Conservation (phyloP, 2,329 filamentous ascomycete species). For the Stagonosporopsis rhizophila region DNA sequence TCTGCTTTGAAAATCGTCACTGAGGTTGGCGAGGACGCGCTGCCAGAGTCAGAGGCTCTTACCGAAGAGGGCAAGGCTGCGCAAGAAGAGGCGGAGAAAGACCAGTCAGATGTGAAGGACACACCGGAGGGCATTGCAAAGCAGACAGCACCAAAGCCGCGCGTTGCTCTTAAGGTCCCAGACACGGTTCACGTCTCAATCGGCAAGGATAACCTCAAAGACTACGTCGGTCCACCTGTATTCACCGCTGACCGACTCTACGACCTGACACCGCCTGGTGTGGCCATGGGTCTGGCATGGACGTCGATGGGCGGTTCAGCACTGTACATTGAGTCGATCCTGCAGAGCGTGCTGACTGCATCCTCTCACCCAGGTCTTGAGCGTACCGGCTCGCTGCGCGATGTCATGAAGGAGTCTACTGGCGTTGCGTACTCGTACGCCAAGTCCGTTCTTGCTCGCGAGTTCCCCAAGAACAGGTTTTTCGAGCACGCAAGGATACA, state of each 20-base stretch:
- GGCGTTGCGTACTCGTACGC: slow-evolving; percentile 95
- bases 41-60: slow-evolving; percentile 81
- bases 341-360: slow-evolving; percentile 80
- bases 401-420: slow-evolving; percentile 98
- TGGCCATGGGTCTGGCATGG: slow-evolving; percentile 98
- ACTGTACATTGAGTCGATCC: slow-evolving; percentile 95
- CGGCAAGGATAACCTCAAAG: slow-evolving; percentile 86
- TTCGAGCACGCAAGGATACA: slow-evolving; percentile 96
- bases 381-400: slow-evolving; percentile 92
- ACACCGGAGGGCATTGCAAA: slow-evolving; percentile 63
- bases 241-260: slow-evolving; percentile 97
- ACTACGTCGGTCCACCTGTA: slow-evolving; percentile 94
- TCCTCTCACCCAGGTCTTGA: slow-evolving; percentile 80
- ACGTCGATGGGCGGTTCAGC: slow-evolving; percentile 96
- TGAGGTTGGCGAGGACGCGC: slow-evolving; percentile 83
- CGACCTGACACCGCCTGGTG: slow-evolving; percentile 89
- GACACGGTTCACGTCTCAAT: slow-evolving; percentile 87
- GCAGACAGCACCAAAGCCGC: slow-evolving; percentile 70
- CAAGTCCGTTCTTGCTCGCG: slow-evolving; percentile 83
- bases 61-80: slow-evolving; percentile 87
- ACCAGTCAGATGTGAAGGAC: slow-evolving; percentile 68
- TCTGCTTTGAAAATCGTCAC: slow-evolving; percentile 96
- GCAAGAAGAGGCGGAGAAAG: slow-evolving; percentile 72
- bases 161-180: slow-evolving; percentile 81
- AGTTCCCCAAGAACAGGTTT: slow-evolving; percentile 91